Base-by-base conservation (phyloP, 2,329 filamentous ascomycete species). In the Zymoseptoria crescenta region DNA sequence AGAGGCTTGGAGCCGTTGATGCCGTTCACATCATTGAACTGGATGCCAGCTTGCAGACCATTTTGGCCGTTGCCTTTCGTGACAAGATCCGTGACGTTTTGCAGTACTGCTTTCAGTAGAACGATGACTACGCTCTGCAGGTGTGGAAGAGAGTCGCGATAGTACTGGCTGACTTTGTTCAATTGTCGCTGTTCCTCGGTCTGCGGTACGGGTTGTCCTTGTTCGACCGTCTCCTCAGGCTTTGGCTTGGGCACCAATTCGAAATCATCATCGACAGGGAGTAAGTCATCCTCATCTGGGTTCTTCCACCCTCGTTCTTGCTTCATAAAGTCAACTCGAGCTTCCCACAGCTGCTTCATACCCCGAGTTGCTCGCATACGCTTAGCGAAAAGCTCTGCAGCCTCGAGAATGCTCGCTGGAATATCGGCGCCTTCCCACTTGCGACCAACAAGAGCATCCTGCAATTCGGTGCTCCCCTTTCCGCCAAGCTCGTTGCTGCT, bases 361-460 rank as follows among this genome's bases (percentile, higher is more conserved):
- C 90, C 90, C 61, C 94, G 82, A 0, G 91, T 96, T 82, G 96
- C 96, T 65, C 93, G 84, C 73, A 96, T 94, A 55, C 94, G 84
- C 59, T 84, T 87, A 0, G 92, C 89, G 73, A 99, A 99, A 1
- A 99, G 79, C 69, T 94, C 88, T 7, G 94, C 94, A 6, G 94
- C 94, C 74, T 99, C 94, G 16, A 96, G 82, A 60, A 99, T 97
- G 1, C 93, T 97, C 7, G 90, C 87, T 8, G 94, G 94, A 9
- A 99, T 88, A 70, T 96, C 91, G 63, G 89, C 89, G n/a, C 92
- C 92, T 74, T 95, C 88, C 92, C 92, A 96, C 70, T 83, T 89
- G 48, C 89, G 84, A 13, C 90, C 90, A 2, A 96, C 90, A 21
- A 95, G 78, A 19, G 83, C 75, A 65, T 93, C 88, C 71, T 96